Evolutionary conservation across 2,329 filamentous ascomycete species (phyloP).

Genomic region (Aureobasidium sp.): DNA sequence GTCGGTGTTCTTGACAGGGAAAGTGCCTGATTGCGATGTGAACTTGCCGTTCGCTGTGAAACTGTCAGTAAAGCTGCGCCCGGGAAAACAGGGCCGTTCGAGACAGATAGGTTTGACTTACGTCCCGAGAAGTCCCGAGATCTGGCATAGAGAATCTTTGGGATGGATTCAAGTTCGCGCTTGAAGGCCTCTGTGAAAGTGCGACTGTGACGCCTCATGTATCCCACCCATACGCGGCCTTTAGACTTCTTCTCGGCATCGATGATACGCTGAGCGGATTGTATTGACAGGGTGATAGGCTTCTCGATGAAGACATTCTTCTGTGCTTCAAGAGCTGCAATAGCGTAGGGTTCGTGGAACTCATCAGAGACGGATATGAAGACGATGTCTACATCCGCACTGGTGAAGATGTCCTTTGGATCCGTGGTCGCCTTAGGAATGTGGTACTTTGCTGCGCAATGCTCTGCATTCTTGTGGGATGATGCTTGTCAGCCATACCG

Average conservation of each 20-base stretch:
- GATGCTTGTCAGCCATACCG: background rate
- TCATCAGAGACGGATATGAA: conserved; percentile 46
- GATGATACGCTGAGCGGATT: conserved; percentile 38
- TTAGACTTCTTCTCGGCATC: conserved; percentile 38
- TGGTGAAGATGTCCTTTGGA: conserved; percentile 34
- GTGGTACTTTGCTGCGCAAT: conserved; percentile 31
- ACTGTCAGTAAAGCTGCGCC: background rate
- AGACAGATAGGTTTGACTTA: background rate
- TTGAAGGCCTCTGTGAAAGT: conserved; percentile 45
- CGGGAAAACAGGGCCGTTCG: background rate
- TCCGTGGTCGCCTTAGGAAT: conserved; percentile 27
- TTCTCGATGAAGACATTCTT: conserved; percentile 55
- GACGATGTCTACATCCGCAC: conserved; percentile 43
- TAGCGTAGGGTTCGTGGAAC: conserved; percentile 44
- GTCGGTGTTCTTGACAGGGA: conserved; percentile 36
- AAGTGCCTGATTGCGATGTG: conserved; percentile 41
- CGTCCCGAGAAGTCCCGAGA: conserved; percentile 44
- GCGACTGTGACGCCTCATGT: conserved; percentile 52
- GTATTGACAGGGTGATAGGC: conserved; percentile 43
- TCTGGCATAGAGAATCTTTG: conserved; percentile 47
- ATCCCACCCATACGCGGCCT: conserved; percentile 49
- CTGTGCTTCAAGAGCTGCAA: conserved; percentile 43
- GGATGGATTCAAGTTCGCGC: conserved; percentile 43
- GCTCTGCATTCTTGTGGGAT: conserved; percentile 18
- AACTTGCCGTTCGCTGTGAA: conserved; percentile 38